Evolutionary conservation across 176 grass and related monocot genomes (phyloP).

Genomic region (Cenchrus americanus): DNA sequence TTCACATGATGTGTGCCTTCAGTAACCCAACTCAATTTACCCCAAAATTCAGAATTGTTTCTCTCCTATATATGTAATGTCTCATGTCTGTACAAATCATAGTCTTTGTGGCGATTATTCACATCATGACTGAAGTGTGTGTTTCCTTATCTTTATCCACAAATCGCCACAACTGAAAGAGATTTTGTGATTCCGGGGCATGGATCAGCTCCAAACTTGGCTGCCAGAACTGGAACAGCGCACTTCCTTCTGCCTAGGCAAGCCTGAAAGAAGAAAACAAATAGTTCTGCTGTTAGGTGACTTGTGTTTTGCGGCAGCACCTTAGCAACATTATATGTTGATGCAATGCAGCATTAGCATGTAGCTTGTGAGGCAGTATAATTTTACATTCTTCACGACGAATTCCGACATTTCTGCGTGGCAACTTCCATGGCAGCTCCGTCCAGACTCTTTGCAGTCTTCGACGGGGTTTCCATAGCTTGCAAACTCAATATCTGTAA

Average conservation of each 20-base stretch:
- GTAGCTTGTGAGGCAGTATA: background rate
- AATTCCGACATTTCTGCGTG: slow-evolving; percentile 39
- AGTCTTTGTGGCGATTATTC: background rate
- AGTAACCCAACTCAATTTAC: background rate
- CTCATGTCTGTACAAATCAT: background rate
- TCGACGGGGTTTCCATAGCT: slow-evolving; percentile 53
- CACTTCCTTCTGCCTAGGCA: slow-evolving; percentile 54
- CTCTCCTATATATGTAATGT: background rate
- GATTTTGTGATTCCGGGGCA: slow-evolving; percentile 47
- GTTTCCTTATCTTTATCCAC: slow-evolving; percentile 28
- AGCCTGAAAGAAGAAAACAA: slow-evolving; percentile 38
- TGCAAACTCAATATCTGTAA: slow-evolving; percentile 48
- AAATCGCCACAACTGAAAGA: slow-evolving; percentile 52
- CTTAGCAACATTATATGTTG: background rate
- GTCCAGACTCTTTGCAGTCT: slow-evolving; percentile 35
- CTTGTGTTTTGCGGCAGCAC: background rate
- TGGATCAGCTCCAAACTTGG: slow-evolving; percentile 48
- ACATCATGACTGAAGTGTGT: background rate
- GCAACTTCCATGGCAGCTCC: slow-evolving; percentile 41
- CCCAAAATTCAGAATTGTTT: background rate
- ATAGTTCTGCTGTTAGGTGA: background rate
- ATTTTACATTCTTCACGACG: slow-evolving; percentile 52
- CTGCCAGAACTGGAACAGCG: slow-evolving; percentile 40
- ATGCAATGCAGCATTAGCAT: background rate
- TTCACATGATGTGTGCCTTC: background rate